Conservation (phyloP, 352 stramenopile genomes). For the Saprolegnia diclina region DNA sequence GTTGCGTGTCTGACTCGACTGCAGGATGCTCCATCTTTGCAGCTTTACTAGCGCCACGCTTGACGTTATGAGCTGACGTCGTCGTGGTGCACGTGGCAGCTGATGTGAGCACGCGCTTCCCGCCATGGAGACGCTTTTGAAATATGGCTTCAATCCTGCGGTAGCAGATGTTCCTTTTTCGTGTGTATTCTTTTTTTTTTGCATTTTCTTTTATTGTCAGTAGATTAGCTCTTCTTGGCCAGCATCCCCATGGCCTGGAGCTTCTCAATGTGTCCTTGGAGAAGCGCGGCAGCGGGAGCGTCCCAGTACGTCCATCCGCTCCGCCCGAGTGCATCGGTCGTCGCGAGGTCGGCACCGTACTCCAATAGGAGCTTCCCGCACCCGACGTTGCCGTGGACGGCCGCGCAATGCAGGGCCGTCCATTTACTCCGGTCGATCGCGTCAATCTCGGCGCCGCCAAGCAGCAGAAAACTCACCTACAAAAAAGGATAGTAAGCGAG, state of each 20-base stretch:
- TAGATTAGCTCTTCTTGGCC: neutral
- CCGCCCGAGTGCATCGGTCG: constrained; percentile 44
- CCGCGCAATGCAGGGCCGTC: constrained; percentile 55
- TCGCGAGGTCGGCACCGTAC: constrained; percentile 31
- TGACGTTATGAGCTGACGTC: no score
- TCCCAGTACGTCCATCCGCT: constrained; percentile 27
- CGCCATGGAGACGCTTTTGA: no score
- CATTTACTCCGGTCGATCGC: constrained; percentile 43
- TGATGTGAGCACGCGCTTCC: no score
- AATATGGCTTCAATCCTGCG: no score
- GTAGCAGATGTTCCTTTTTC: no score
- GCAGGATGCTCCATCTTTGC: no score
- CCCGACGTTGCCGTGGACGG: constrained; percentile 40
- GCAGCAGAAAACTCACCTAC: constrained; percentile 34
- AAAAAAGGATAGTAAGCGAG: no score
- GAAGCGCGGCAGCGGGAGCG: neutral
- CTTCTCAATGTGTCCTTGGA: constrained; percentile 23
- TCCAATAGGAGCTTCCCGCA: constrained; percentile 37
- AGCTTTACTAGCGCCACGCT: no score
- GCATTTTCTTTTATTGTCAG: no score
- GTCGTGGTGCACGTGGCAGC: no score
- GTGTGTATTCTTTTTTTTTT: no score
- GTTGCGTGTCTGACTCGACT: no score
- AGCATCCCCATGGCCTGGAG: constrained; percentile 20
- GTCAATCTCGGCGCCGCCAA: constrained; percentile 33